Evolutionary conservation across 805 yeast genomes (phyloP), one percentile per base, ranked within the genome.

Genomic region (Hanseniaspora nectarophila): DNA sequence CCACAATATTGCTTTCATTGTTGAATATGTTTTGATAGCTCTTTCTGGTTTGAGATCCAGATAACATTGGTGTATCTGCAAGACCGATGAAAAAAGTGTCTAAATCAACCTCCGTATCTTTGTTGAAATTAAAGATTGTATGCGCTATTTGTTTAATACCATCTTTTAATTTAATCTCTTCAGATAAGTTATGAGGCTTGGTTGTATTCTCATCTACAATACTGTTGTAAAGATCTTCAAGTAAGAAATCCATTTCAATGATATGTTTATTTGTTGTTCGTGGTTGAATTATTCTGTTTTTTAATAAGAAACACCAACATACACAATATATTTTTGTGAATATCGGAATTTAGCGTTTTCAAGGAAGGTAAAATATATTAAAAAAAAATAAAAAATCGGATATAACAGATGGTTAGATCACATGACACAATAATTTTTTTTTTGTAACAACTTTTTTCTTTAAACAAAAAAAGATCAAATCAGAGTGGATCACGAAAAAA

Each of bases 21-120:
- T n/a, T 13, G 16, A 32, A 18, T 21, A 23, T 33, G 3, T 49
- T 16, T 5, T 42, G 43, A 10, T 20, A 28, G 20, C 23, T 40
- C 10, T 34, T 29, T 8, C 13, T n/a, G 8, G 16, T 6, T 15
- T 29, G 37, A 2, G 26, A n/a, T 4, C 53, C 53, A 13, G 53
- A 49, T 13, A 42, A 31, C 21, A 44, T 42, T 15, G 53, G 53
- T 28, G 53, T 49, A 15, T 49, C 53, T 20, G 53, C 53, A 18
- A 49, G 38, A 15, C 53, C 44, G 2, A 49, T 40, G 29, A 49
- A 49, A 9, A 49, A 49, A 3, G 46, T 42, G n/a, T 49, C 53
- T 10, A 49, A 28, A 20, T 24, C 38, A 2, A 34, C 23, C 12
- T 42, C 23, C 3, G 15, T 26, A 15, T 18, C 26, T 7, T 32